Conservation (phyloP, 148 eudicot species). For the Salicornia ramosissima region DNA sequence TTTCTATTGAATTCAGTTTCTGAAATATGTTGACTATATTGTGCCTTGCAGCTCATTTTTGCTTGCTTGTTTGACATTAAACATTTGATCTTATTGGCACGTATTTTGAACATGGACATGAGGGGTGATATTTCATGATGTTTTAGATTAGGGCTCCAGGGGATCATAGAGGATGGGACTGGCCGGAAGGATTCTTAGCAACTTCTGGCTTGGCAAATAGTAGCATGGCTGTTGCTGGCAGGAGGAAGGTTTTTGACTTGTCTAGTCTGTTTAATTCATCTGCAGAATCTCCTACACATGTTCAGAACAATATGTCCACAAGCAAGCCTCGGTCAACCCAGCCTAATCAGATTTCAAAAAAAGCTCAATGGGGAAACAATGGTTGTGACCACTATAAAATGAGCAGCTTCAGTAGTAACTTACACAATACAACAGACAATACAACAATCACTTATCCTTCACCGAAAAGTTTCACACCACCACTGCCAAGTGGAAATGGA, state of each 20-base stretch:
- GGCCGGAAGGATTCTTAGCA: constrained; percentile 58
- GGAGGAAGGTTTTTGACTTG: constrained; percentile 32
- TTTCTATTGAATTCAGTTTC: not conserved
- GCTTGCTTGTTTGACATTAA: constrained; percentile 19
- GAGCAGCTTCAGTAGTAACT: constrained; percentile 25
- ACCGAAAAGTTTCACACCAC: constrained; percentile 21
- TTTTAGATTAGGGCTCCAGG: constrained; percentile 66
- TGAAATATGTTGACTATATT: not conserved
- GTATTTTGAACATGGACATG: constrained; percentile 35
- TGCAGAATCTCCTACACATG: constrained; percentile 34
- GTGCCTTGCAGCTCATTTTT: constrained; percentile 8
- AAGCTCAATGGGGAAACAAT: constrained; percentile 18
- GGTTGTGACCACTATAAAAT: constrained; percentile 24
- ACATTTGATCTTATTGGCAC: constrained; percentile 28
- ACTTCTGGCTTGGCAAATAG: constrained; percentile 35
- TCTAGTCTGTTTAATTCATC: constrained; percentile 34
- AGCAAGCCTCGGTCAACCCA: constrained; percentile 20
- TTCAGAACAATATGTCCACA: constrained; percentile 21
- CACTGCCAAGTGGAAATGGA: constrained; percentile 23
- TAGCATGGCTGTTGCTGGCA: constrained; percentile 24
- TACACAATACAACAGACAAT: constrained; percentile 27
- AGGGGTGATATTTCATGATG: constrained; percentile 47
- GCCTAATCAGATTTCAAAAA: constrained; percentile 20
- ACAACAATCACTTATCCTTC: constrained; percentile 17
- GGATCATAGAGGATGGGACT: constrained; percentile 69